A percentile compares a stretch with the other conserved stretches of the same genome.
These are phyloP conservation scores for Xylaria palmicola DNA, from an alignment of 495 filamentous ascomycete species.

Conservation along the genomic window DNA sequence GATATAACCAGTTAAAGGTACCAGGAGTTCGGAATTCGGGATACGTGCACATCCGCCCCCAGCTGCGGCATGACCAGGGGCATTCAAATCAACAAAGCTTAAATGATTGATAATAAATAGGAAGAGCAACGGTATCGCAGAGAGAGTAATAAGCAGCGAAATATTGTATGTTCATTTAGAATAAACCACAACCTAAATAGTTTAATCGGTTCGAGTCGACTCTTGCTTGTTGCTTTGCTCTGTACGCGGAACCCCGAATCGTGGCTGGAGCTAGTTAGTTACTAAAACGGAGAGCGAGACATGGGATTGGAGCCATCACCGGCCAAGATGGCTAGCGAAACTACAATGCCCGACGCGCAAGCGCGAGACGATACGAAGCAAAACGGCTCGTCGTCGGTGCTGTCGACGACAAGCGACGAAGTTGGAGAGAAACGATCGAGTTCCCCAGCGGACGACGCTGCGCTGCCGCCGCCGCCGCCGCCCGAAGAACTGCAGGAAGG, in stretches of 20 bases:
- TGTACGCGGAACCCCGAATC: too few relatives aligned
- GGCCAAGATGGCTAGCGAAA: background rate
- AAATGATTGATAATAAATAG: background rate
- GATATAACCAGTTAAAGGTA: background rate
- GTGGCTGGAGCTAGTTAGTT: too few relatives aligned
- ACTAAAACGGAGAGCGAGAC: background rate
- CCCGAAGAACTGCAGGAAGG: conserved; percentile 6
- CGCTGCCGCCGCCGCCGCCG: background rate
- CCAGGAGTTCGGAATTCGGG: conserved; percentile 7
- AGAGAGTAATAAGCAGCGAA: too few relatives aligned
- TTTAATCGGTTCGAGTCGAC: too few relatives aligned
- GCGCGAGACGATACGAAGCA: background rate
- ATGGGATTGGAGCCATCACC: background rate
- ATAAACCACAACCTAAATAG: too few relatives aligned
- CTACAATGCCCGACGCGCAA: background rate
- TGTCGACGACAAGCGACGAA: conserved; percentile 1
- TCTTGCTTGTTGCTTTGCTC: too few relatives aligned
- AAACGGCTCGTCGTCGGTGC: background rate
- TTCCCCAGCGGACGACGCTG: background rate
- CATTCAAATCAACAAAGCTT: background rate
- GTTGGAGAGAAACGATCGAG: conserved; percentile 2
- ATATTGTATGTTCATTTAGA: too few relatives aligned
- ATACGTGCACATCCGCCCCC: background rate
- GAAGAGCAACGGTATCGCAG: background rate
- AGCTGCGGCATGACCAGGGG: background rate